A percentile compares a stretch with the other conserved stretches of the same genome.
Evolutionary conservation across 2,329 filamentous ascomycete species (phyloP).

Genomic region (Cordyceps fumosorosea): DNA sequence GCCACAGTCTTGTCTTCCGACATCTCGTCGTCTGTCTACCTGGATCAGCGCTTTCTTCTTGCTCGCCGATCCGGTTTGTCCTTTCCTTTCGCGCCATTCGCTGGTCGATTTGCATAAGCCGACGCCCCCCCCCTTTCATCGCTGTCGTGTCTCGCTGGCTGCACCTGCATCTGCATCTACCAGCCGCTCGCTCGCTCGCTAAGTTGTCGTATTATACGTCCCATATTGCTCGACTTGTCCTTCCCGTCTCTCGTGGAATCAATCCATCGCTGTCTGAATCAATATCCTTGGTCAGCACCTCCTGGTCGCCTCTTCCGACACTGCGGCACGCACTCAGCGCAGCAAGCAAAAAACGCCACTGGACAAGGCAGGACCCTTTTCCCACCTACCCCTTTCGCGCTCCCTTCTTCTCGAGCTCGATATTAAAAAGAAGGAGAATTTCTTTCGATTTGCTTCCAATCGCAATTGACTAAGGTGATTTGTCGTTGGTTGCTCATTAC

Average conservation of each 20-base stretch:
- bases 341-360: neutral
- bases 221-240: neutral
- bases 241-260: neutral
- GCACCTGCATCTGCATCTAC: conserved; percentile 9
- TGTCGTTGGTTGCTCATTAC: neutral
- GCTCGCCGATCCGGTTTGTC: neutral
- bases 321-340: neutral
- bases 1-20: neutral
- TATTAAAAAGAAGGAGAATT: neutral
- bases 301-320: neutral
- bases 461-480: neutral
- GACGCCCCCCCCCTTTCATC: neutral
- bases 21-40: neutral
- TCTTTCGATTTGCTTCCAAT: neutral
- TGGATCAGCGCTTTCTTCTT: neutral
- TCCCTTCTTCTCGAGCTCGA: neutral
- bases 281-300: neutral
- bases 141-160: neutral
- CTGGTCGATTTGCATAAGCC: neutral
- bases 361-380: neutral
- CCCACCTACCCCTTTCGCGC: neutral
- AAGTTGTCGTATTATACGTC: neutral
- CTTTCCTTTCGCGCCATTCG: neutral
- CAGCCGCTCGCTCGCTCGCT: neutral
- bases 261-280: neutral